Evolutionary conservation across 108 stramenopile genomes (phyloP), one percentile per base, ranked within the genome.

Genomic region (Stephanodiscus minutulus): DNA sequence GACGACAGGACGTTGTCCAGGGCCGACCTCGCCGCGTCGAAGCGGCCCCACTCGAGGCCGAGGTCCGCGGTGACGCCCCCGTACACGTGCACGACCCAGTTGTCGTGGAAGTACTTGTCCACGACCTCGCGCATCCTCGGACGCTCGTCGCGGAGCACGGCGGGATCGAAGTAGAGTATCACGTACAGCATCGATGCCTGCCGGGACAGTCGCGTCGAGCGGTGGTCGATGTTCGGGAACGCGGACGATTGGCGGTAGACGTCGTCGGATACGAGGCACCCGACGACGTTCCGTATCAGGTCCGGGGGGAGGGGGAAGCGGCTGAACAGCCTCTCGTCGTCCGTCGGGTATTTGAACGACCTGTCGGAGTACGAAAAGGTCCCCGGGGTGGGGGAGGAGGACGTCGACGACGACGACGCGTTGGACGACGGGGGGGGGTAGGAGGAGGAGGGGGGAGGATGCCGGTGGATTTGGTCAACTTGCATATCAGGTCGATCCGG

Each of bases 181-280:
- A 86, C 85, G 44, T 86, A 88, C 25, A 91, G 70, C 84, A 88
- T 79, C 36, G 78, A 73, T 7, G 87, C 89, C 73, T 91, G 89
- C 27, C 61, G 60, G 5, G 85, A 81, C 15, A 91, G 76, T 11
- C 87, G 81, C 0, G 76, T 80, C 21, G 86, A 83, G 5, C 87
- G 73, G 60, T 88, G 84, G 24, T 84, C 84, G 10, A 87, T 85
- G 37, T 53, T 59, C 8, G 87, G 87, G 71, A 82, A 91, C 37
- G 79, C 76, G 17, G 66, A 54, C 27, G 76, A 46, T 64, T 73
- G 70, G 1, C 57, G 43, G 66, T 91, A 91, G 8, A 91, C 39
- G 80, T 91, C 89, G 43, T 91, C 89, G 12, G 73, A 74, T 5
- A 82, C 66, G 10, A 91, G 74, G 12, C 69, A 50, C 17, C 84